Base-by-base conservation (phyloP, 306 rosid genomes). In the Vigna mungo region DNA sequence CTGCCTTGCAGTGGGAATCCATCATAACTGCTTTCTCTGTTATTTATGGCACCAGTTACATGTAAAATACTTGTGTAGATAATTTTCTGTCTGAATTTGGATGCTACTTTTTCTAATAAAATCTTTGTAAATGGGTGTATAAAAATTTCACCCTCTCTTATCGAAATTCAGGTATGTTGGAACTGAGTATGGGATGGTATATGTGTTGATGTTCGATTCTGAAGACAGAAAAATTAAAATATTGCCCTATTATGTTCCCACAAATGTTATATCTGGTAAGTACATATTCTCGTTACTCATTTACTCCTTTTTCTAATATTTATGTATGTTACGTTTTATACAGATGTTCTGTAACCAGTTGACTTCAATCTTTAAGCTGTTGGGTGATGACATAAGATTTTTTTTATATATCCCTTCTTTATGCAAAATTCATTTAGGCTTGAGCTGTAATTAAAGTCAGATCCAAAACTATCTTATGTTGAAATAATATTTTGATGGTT, bases 1-100 rank as follows among this genome's bases (percentile, higher is more conserved):
- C 91, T 74, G 66, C 88, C 71, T 79, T 94, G 78, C 85, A 84
- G 68, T 94, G 98, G 98, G 98, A 85, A 84, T 91, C 94, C 84
- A 85, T 87, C 72, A 87, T 94, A 85, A 94, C 98, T 85, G 85
- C 98, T 39, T 94, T 94, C 89, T 86, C 97, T 81, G 87, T 91
- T 68, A 85, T 91, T 72, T 77, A 82, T 80, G 96, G 96, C 90
- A 86, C 97, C 78, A 70, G 83, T 87, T 91, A 84, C 91, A 94
- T 94, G 98, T 94, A 94, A 76, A 71, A 59, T 68, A 68, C 75
- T 82, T 52, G 78, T 75, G 80, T 75, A 74, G 71, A 69, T 84
- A 48, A 75, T 82, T 81, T 39, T 46, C 49, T 70, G 25, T 71
- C 74, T 47, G 76, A 77, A 71, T 79, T 82, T 54, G 44, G 61